Evolutionary conservation across 83 land plant genomes (phyloP), one percentile per base, ranked within the genome.

Genomic region (Picea engelmannii): DNA sequence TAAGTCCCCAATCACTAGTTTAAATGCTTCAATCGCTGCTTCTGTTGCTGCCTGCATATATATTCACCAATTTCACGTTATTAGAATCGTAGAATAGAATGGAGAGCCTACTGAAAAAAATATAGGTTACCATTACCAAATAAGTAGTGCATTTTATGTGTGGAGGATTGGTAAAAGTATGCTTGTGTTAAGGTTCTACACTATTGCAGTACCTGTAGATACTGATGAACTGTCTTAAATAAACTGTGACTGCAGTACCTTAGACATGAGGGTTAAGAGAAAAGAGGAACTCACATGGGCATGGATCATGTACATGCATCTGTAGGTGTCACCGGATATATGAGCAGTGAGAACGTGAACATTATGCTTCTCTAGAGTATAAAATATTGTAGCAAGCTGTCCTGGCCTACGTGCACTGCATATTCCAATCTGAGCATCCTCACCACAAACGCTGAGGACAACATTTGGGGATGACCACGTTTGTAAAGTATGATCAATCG

Each of bases 381-480:
- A 87, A 70, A 86, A 82, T 25, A 90, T 81, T 23, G 84, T 58
- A 18, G 88, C 69, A 20, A 90, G 75, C 21, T 88, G 78, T 5
- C 91, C 88, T 6, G 83, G 86, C 80, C 87, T 92, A 71, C 67
- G 83, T 2, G 82, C 35, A 4, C 85, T 18, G 66, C 92, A 87
- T 12, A 92, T 67, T 63, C 83, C 84, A 69, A 92, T 87, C 4
- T 87, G 88, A 7, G 95, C 95, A 27, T 90, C 84, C 20, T 77
- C 68, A 2, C 95, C 95, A 49, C 82, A 83, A 10, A 90, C 78
- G 65, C 82, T 90, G 67, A 92, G 71, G 12, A 88, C 82, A 6
- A 90, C 92, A 67, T 90, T 90, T 11, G 89, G 86, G 11, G 92
- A 90, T 20, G 91, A 78, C 88, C 86, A 90, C 27, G 95, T 87